Evolutionary conservation across 1,139 yeast species (phyloP).

Genomic region (Debaryomyces udenii): DNA sequence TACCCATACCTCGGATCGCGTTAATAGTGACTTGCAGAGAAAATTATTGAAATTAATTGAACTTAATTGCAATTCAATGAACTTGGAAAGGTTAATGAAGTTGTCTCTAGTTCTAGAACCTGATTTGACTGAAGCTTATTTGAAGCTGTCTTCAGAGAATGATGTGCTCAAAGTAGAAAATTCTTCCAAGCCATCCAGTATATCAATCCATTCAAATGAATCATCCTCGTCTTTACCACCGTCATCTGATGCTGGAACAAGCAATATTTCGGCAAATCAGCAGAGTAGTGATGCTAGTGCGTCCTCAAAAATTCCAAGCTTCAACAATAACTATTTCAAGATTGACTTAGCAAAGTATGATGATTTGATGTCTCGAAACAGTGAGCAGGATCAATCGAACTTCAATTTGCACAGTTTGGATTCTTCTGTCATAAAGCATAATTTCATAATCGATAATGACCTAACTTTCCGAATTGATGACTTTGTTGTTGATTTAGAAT

Average conservation of each 20-base stretch:
- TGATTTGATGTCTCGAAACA: constrained; percentile 20
- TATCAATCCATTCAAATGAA: constrained; percentile 35
- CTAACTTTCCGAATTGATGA: constrained; percentile 45
- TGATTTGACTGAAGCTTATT: constrained; percentile 43
- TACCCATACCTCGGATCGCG: constrained; percentile 11
- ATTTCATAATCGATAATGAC: constrained; percentile 35
- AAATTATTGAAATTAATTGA: constrained; percentile 41
- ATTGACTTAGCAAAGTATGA: constrained; percentile 42
- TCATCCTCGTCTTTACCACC: constrained; percentile 19
- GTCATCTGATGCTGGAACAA: neutral
- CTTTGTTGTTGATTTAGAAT: constrained; percentile 37
- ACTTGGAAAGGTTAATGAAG: constrained; percentile 43
- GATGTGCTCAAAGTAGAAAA: neutral
- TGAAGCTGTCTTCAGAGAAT: constrained; percentile 17
- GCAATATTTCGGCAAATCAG: constrained; percentile 2
- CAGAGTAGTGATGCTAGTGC: constrained; percentile 20
- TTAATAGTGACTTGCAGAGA: constrained; percentile 21
- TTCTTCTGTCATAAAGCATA: constrained; percentile 28
- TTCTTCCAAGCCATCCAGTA: constrained; percentile 22
- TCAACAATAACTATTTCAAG: constrained; percentile 43
- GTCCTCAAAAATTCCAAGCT: constrained; percentile 33
- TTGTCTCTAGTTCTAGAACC: constrained; percentile 44
- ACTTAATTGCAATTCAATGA: constrained; percentile 42
- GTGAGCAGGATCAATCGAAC: constrained; percentile 9
- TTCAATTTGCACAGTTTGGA: constrained; percentile 20